phyloP scores from a whole-genome alignment of 495 filamentous ascomycete genomes.

The Parathielavia hyrcaniae region DNA sequence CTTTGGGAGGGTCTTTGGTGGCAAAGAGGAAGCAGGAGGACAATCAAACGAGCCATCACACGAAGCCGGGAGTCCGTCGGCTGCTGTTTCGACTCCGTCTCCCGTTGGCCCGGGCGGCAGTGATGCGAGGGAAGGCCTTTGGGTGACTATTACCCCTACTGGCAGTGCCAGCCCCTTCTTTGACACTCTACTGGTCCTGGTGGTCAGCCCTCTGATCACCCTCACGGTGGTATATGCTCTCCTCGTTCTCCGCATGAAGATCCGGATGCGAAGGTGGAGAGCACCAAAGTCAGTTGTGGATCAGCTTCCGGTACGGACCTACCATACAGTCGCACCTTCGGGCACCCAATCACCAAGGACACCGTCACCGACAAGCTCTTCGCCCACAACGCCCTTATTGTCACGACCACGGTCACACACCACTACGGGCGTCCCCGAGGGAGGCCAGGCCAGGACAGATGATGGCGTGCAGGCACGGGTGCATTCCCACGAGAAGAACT shows the following conservation, averaged over 20 bases:
- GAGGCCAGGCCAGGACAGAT: slow-evolving; percentile 33
- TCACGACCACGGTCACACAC: slow-evolving; percentile 61
- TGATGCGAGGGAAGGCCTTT: slow-evolving; percentile 69
- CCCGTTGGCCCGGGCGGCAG: slow-evolving; percentile 25
- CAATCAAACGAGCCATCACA: slow-evolving; percentile 18
- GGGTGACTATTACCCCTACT: slow-evolving; percentile 90
- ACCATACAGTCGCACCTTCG: slow-evolving; percentile 69
- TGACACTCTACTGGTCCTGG: slow-evolving; percentile 87
- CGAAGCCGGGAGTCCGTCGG: background rate
- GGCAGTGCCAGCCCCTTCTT: slow-evolving; percentile 92
- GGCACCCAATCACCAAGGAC: slow-evolving; percentile 53
- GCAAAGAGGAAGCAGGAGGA: slow-evolving; percentile 35
- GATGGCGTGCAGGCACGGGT: slow-evolving; percentile 33
- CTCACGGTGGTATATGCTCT: slow-evolving; percentile 89
- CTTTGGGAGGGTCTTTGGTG: slow-evolving; percentile 45
- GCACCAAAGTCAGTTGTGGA: slow-evolving; percentile 95
- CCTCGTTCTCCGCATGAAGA: slow-evolving; percentile 78
- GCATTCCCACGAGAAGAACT: slow-evolving; percentile 46
- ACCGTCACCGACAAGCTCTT: slow-evolving; percentile 53
- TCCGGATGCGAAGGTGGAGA: slow-evolving; percentile 85
- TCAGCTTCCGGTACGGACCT: slow-evolving; percentile 87
- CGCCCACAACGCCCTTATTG: slow-evolving; percentile 71
- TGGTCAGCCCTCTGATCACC: slow-evolving; percentile 87
- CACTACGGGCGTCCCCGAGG: slow-evolving; percentile 51
- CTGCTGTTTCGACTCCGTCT: slow-evolving; percentile 9